A percentile compares a stretch with the other conserved stretches of the same genome.
Conservation (phyloP, 495 filamentous ascomycete species). For the Parathielavia appendiculata region DNA sequence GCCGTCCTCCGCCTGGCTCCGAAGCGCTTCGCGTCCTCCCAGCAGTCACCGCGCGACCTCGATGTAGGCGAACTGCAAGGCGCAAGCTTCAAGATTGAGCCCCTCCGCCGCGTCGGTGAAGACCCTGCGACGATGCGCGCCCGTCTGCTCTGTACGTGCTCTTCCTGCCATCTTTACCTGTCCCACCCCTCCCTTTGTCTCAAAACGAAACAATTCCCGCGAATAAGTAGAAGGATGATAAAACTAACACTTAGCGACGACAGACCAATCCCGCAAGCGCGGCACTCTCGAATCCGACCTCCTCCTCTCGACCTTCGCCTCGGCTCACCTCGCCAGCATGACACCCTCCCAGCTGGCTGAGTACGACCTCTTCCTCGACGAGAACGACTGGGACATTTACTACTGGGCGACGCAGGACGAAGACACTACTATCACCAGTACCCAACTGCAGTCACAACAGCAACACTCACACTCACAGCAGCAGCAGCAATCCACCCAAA, state of each 20-base stretch:
- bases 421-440: slow-evolving; percentile 29
- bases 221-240: not conserved
- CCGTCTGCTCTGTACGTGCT: slow-evolving; percentile 75
- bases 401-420: slow-evolving; percentile 94
- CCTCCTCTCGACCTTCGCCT: slow-evolving; percentile 91
- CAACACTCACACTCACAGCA: not conserved
- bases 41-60: slow-evolving; percentile 49
- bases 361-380: slow-evolving; percentile 93
- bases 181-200: not conserved
- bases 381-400: slow-evolving; percentile 99
- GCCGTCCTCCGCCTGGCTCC: not conserved
- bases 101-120: slow-evolving; percentile 73
- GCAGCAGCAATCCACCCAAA: too few relatives aligned
- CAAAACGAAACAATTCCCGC: not conserved
- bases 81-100: slow-evolving; percentile 84
- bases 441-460: not conserved
- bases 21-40: slow-evolving; percentile 5
- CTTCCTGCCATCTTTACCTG: not conserved
- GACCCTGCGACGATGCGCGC: slow-evolving; percentile 78
- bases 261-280: slow-evolving; percentile 94
- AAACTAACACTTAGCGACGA: slow-evolving; percentile 8
- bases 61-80: slow-evolving; percentile 89
- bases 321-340: slow-evolving; percentile 70
- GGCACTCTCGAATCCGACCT: slow-evolving; percentile 95
- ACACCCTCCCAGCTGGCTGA: slow-evolving; percentile 63